A percentile compares a stretch with the other conserved stretches of the same genome.
phyloP scores from a whole-genome alignment of 169 alveolate genomes.

The Perkinsus chesapeaki region DNA sequence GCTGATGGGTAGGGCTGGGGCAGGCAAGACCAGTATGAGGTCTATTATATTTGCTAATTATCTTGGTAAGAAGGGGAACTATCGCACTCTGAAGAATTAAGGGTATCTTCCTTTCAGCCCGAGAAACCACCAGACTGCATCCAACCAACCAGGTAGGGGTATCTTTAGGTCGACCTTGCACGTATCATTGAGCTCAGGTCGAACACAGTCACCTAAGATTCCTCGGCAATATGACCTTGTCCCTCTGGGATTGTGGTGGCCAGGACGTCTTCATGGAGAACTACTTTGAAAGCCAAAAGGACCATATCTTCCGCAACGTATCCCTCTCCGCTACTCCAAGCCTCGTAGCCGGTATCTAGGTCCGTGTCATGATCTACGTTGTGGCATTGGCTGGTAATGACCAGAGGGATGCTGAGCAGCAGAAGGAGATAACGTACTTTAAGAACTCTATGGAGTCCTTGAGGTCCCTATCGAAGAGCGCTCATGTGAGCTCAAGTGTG shows the following conservation, averaged over 20 bases:
- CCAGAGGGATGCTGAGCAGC: slow-evolving; percentile 5
- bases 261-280: slow-evolving; percentile 87
- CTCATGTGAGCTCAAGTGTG: too few relatives aligned
- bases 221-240: slow-evolving; percentile 78
- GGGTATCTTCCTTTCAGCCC: slow-evolving; percentile 29
- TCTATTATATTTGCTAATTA: slow-evolving; percentile 90
- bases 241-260: slow-evolving; percentile 93
- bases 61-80: slow-evolving; percentile 56
- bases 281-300: slow-evolving; percentile 80
- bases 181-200: too few relatives aligned
- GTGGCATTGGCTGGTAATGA: not conserved
- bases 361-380: not conserved
- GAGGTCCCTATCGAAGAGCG: slow-evolving; percentile 66
- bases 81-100: too few relatives aligned
- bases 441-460: slow-evolving; percentile 66
- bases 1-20: slow-evolving; percentile 83
- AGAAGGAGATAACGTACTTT: slow-evolving; percentile 65
- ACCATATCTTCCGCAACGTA: slow-evolving; percentile 54
- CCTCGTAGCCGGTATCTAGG: not conserved
- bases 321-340: not conserved
- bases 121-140: slow-evolving; percentile 65
- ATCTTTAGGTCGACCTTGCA: not conserved
- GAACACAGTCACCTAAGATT: slow-evolving; percentile 74
- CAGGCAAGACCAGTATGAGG: slow-evolving; percentile 89
- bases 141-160: slow-evolving; percentile 29